phyloP scores from a whole-genome alignment of 768 basidiomycete genomes.

The Lactarius hatsudake region DNA sequence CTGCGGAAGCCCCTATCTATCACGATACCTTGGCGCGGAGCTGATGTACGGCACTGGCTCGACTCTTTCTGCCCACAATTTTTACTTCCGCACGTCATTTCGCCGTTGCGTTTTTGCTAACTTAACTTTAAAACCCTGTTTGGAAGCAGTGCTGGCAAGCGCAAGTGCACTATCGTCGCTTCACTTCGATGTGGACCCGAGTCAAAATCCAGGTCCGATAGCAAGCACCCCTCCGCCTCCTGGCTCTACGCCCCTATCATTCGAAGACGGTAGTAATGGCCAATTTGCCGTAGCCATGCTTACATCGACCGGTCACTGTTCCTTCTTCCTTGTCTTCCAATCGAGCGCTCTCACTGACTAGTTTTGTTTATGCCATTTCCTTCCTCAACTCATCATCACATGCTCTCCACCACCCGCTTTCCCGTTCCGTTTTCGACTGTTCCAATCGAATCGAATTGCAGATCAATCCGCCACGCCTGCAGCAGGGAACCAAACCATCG shows the following conservation, averaged over 20 bases:
- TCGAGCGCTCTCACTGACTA: slow-evolving; percentile 16
- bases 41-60: neutral
- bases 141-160: slow-evolving; percentile 22
- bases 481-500: slow-evolving; percentile 17
- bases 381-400: slow-evolving; percentile 8
- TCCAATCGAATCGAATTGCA: slow-evolving; percentile 24
- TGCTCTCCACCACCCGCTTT: slow-evolving; percentile 13
- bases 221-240: slow-evolving; percentile 22
- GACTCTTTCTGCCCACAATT: neutral
- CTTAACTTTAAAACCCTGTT: slow-evolving; percentile 25
- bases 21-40: neutral
- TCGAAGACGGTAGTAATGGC: neutral
- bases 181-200: slow-evolving; percentile 3
- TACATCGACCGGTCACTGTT: slow-evolving; percentile 22
- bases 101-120: slow-evolving; percentile 7
- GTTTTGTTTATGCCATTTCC: slow-evolving; percentile 22
- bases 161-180: neutral
- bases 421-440: slow-evolving; percentile 14
- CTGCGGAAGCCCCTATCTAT: slow-evolving; percentile 23
- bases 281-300: slow-evolving; percentile 1
- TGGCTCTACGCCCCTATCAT: slow-evolving; percentile 15
- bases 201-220: slow-evolving; percentile 17
- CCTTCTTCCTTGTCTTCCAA: slow-evolving; percentile 7
- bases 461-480: slow-evolving; percentile 25
- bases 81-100: slow-evolving; percentile 25